Percentiles rank a stretch among this genome's conserved stretches.
These are phyloP conservation scores for Suhomyces kunorum DNA, from an alignment of 1,139 yeast genomes.

Conservation along the genomic window DNA sequence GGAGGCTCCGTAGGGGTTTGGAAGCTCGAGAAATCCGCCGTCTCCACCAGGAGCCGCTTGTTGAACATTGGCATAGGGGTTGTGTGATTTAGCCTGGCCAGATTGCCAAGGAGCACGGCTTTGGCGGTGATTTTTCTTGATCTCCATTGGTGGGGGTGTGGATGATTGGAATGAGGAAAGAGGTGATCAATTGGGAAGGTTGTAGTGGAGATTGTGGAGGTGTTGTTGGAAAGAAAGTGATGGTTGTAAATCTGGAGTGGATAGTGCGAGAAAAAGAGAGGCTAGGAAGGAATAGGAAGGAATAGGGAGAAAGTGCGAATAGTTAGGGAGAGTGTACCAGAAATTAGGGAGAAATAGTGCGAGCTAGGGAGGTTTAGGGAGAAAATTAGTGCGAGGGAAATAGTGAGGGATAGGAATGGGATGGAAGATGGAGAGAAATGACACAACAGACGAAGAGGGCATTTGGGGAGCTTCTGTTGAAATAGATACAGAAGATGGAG, in stretches of 20 bases:
- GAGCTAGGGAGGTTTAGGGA: background rate
- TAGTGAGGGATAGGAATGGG: too few species aligned
- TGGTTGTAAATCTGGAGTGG: background rate
- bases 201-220: background rate
- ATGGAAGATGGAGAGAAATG: too few species aligned
- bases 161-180: background rate
- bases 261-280: background rate
- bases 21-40: constrained; percentile 8
- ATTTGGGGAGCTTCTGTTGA: too few species aligned
- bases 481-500: too few species aligned
- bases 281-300: background rate
- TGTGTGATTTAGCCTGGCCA: constrained; percentile 21
- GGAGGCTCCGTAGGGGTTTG: constrained; percentile 20
- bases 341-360: background rate
- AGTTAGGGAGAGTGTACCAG: too few species aligned
- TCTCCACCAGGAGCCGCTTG: constrained; percentile 9
- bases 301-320: too few species aligned
- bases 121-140: constrained; percentile 39
- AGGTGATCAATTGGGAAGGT: background rate
- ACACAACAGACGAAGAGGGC: too few species aligned
- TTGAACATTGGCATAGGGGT: constrained; percentile 42
- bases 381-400: too few species aligned
- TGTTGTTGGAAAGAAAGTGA: background rate
- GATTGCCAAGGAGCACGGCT: constrained; percentile 50
- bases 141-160: constrained; percentile 24